Evolutionary conservation across 306 rosid genomes (phyloP).

Genomic region (Corylus heterophylla): DNA sequence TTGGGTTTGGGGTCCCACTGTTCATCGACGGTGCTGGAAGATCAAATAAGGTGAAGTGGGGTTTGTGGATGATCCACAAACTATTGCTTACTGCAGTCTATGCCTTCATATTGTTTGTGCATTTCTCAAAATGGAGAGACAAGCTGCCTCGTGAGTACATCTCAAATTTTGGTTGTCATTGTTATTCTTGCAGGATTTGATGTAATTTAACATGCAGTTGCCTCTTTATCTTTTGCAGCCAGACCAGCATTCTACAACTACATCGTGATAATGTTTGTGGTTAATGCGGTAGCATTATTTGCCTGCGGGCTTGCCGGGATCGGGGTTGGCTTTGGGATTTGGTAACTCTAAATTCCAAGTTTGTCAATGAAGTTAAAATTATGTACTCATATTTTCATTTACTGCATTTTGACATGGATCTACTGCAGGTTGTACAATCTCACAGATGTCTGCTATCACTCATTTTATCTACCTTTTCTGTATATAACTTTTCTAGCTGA

Average conservation of each 20-base stretch:
- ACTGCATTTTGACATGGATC: conserved; percentile 8
- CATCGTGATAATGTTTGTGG: conserved; percentile 54
- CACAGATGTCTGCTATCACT: conserved; percentile 60
- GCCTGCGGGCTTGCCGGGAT: conserved; percentile 60
- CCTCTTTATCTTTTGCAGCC: conserved; percentile 51
- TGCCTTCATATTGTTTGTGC: conserved; percentile 74
- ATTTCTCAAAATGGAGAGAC: conserved; percentile 76
- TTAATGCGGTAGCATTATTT: conserved; percentile 42
- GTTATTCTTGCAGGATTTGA: background rate
- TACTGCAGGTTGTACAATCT: conserved; percentile 64
- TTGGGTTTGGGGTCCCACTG: conserved; percentile 74
- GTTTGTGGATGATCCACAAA: conserved; percentile 65
- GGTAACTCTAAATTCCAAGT: conserved; percentile 42
- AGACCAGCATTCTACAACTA: conserved; percentile 71
- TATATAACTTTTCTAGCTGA: conserved; percentile 66
- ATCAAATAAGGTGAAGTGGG: conserved; percentile 49
- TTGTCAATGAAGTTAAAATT: background rate
- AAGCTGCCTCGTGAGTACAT: conserved; percentile 69
- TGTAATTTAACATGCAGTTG: conserved; percentile 16
- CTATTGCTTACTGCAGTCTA: conserved; percentile 59
- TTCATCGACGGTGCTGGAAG: conserved; percentile 44
- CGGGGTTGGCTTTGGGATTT: conserved; percentile 55
- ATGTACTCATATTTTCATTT: conserved; percentile 6
- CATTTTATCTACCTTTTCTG: conserved; percentile 69
- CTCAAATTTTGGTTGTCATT: background rate